Evolutionary conservation across 208 protist genomes (phyloP), one percentile per base, ranked within the genome.

Genomic region (Leishmania aethiopica): DNA sequence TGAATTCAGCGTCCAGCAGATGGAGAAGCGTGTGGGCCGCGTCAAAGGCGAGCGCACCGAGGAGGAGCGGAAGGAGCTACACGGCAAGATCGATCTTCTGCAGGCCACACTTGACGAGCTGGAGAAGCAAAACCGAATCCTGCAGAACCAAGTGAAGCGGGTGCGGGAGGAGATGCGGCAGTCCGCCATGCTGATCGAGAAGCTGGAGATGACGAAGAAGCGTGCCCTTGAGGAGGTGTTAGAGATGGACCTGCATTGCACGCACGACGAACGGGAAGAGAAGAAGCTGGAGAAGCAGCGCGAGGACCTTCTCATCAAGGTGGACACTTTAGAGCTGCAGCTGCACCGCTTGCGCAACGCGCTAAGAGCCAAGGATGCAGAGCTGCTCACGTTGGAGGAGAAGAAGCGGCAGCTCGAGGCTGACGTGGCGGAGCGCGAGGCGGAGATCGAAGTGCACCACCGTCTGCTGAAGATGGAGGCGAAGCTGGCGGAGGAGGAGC

Each of bases 1-100:
- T 42, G 97, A 99, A 89, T 99, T 98, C 80, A 95, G 91, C 72
- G 90, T 98, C 47, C 97, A 99, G 93, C 96, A 99, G 89, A 97
- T 99, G 93, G 95, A 98, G 86, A 94, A 97, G 79, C 98, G 98
- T 84, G 96, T 98, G 28, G 92, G 90, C 70, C 90, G 95, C 35
- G 94, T 94, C 67, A 92, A 94, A 66, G 96, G 97, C 25, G 94
- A 98, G 90, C 91, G 96, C 55, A 97, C 93, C 3, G 96, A 98
- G 79, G 96, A 98, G 49, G 97, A 99, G 88, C 94, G 95, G 60
- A 79, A 87, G 32, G 91, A 91, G 74, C 84, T 99, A 72, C 92
- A 96, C 45, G 88, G 91, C 51, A 95, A 96, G 83, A 98, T 99
- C 76, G 77, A 83, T 35, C 87, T 96, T 37, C 91, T 99, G 53